Evolutionary conservation across 108 stramenopile species (phyloP).

Genomic region (Cyclotella choctawhatcheeana): DNA sequence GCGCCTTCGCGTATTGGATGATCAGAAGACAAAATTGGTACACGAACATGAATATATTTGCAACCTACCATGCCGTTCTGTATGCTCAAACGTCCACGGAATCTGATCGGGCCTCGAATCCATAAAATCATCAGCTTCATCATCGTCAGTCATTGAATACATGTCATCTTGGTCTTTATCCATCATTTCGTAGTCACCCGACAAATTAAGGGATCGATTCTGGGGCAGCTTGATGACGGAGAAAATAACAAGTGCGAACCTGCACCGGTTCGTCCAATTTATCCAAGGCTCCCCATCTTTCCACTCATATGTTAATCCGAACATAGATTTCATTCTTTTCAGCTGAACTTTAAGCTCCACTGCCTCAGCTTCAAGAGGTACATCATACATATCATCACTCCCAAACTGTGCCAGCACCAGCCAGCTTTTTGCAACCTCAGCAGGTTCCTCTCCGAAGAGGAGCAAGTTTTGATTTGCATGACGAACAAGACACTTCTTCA

Average conservation of each 20-base stretch:
- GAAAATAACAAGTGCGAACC: conserved; percentile 77
- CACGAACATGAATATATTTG: neutral
- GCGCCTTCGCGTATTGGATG: conserved; percentile 36
- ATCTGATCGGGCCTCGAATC: conserved; percentile 43
- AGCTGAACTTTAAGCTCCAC: conserved; percentile 69
- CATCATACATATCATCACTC: conserved; percentile 76
- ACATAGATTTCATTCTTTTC: conserved; percentile 68
- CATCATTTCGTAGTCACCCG: conserved; percentile 5
- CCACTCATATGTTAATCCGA: conserved; percentile 49
- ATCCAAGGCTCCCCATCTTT: conserved; percentile 52
- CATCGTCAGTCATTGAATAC: no score
- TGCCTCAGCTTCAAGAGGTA: conserved; percentile 70
- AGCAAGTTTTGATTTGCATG: conserved; percentile 66
- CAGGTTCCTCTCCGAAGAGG: conserved; percentile 39
- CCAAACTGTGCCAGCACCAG: conserved; percentile 75
- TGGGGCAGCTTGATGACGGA: conserved; percentile 54
- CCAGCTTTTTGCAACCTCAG: conserved; percentile 72
- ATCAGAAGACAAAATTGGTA: no score
- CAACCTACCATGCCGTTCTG: conserved; percentile 53
- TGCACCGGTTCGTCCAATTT: conserved; percentile 62
- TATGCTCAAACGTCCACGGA: conserved; percentile 74
- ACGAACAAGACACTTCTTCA: conserved; percentile 61
- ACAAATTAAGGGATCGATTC: conserved; percentile 2
- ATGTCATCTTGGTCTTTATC: conserved; percentile 23
- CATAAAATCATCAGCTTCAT: conserved; percentile 16